Conservation (phyloP, 2,329 filamentous ascomycete genomes). For the Aspergillus bombycis region DNA sequence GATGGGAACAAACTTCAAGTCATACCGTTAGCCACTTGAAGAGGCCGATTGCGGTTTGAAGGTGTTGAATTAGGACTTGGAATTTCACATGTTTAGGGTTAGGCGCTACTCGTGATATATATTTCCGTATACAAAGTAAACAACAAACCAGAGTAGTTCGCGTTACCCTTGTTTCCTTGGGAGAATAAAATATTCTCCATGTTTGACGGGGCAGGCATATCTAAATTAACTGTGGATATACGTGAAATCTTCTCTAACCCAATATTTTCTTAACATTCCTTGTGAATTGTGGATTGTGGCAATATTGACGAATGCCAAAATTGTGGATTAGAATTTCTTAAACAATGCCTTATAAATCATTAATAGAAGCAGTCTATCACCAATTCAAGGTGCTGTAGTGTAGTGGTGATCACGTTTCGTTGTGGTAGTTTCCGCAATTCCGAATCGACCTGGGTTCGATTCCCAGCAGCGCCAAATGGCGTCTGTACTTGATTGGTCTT, state of each 20-base stretch:
- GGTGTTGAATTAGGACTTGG: too few species aligned
- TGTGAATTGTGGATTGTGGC: accelerated
- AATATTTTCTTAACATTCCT: not conserved
- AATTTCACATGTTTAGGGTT: too few species aligned
- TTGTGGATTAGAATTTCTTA: accelerated
- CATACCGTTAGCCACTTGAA: accelerated
- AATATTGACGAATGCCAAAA: not conserved
- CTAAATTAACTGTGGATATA: accelerated
- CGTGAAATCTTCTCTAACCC: not conserved
- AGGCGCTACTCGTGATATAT: too few species aligned
- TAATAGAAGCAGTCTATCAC: not conserved
- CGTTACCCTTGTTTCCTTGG: too few species aligned
- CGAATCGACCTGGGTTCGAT: constrained; percentile 6
- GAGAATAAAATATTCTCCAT: not conserved
- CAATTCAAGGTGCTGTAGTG: constrained; percentile 5
- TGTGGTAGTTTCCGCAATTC: constrained; percentile 1
- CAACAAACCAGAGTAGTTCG: too few species aligned
- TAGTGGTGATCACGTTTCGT: constrained; percentile 3
- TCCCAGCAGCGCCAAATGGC: constrained; percentile 5
- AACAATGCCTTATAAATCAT: not conserved
- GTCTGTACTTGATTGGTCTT: not conserved
- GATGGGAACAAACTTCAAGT: too few species aligned
- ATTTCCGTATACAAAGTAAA: accelerated
- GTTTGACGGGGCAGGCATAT: accelerated
- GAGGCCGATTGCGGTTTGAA: too few species aligned